A percentile compares a stretch with the other conserved stretches of the same genome.
Conservation (phyloP, 1,284 basidiomycete species). For the Cerioporus squamosus region DNA sequence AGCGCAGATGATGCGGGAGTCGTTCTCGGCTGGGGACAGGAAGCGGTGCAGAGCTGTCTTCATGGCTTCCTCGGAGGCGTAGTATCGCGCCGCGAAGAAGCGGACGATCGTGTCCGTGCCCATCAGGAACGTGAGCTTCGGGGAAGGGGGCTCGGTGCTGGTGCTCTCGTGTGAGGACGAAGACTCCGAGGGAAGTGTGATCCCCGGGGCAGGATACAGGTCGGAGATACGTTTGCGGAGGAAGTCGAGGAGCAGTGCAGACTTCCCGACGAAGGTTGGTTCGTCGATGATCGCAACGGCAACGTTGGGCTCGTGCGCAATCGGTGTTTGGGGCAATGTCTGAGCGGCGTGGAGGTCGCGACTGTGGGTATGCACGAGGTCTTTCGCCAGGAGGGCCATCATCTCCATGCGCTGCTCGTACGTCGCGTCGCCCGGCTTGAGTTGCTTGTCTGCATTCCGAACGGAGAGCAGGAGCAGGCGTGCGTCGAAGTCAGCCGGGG, state of each 20-base stretch:
- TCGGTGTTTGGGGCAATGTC: not conserved
- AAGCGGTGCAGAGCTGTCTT: conserved; percentile 58
- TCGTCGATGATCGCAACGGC: conserved; percentile 87
- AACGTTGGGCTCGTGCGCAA: conserved; percentile 47
- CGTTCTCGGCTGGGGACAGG: conserved; percentile 61
- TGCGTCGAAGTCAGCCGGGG: conserved; percentile 62
- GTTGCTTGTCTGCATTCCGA: conserved; percentile 87
- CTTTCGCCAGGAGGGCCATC: conserved; percentile 72
- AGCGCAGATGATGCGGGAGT: conserved; percentile 77
- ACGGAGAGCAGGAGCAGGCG: conserved; percentile 85
- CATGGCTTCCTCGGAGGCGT: conserved; percentile 63
- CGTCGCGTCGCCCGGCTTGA: conserved; percentile 75
- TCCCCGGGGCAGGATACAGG: not conserved
- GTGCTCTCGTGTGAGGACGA: not conserved
- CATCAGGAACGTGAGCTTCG: conserved; percentile 40
- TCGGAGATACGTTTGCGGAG: conserved; percentile 41
- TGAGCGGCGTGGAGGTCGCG: no score
- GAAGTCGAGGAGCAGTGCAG: conserved; percentile 60
- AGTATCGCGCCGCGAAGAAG: conserved; percentile 83
- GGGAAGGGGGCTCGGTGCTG: conserved; percentile 1
- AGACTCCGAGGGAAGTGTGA: not conserved
- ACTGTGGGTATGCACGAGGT: conserved; percentile 37
- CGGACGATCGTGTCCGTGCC: conserved; percentile 91
- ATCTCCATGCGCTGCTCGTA: conserved; percentile 80
- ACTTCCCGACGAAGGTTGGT: conserved; percentile 90